Evolutionary conservation across 1,284 basidiomycete species (phyloP).

Genomic region (Polyporus tsugae): DNA sequence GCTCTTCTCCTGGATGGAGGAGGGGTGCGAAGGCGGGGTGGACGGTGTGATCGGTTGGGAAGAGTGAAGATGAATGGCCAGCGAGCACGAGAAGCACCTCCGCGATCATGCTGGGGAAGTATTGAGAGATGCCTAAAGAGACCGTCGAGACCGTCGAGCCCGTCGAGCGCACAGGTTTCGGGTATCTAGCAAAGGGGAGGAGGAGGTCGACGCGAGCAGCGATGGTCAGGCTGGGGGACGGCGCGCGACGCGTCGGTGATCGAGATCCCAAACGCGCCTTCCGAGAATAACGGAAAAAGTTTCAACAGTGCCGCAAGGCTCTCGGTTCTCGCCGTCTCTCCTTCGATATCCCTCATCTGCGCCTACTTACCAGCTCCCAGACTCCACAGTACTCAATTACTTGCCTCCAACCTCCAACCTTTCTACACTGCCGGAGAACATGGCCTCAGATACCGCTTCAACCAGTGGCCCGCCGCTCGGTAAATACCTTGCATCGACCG

Average conservation of each 20-base stretch:
- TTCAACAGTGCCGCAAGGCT: conserved; percentile 8
- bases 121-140: neutral
- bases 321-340: neutral
- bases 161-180: neutral
- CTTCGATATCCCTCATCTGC: neutral
- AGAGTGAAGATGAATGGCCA: conserved; percentile 85
- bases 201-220: neutral
- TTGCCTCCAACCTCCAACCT: neutral
- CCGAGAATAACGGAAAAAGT: conserved; percentile 33
- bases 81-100: conserved; percentile 86
- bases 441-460: conserved; percentile 36
- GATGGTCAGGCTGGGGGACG: neutral
- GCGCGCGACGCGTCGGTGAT: conserved; percentile 25
- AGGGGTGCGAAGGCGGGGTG: conserved; percentile 74
- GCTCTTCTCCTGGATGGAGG: conserved; percentile 86
- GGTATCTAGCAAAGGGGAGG: neutral
- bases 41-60: conserved; percentile 64
- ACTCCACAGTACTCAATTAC: neutral
- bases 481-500: conserved; percentile 91
- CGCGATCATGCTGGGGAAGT: conserved; percentile 67
- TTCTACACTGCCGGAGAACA: conserved; percentile 2
- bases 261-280: neutral
- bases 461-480: conserved; percentile 67
- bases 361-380: neutral
- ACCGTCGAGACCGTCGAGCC: neutral